These are phyloP conservation scores for Trichoderma sp. DNA, from an alignment of 2,329 filamentous ascomycete species.

Conservation along the genomic window DNA sequence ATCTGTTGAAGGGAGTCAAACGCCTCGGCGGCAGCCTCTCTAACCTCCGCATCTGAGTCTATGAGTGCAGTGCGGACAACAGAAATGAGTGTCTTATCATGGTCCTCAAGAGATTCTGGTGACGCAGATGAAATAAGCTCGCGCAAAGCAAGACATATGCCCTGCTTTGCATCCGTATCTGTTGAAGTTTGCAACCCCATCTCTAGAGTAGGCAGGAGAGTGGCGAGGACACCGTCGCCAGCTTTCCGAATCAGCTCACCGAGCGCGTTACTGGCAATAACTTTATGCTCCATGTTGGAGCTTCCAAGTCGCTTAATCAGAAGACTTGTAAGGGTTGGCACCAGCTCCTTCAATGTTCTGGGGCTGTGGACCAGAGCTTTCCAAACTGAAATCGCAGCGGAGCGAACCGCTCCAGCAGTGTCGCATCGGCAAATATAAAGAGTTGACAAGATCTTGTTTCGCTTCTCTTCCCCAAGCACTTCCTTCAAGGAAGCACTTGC, in stretches of 20 bases:
- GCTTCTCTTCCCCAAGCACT: slow-evolving; percentile 89
- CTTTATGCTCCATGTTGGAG: slow-evolving; percentile 97
- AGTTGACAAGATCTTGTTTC: slow-evolving; percentile 95
- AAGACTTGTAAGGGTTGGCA: slow-evolving; percentile 90
- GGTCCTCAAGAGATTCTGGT: slow-evolving; percentile 83
- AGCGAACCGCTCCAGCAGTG: slow-evolving; percentile 85
- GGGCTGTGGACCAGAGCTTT: slow-evolving; percentile 90
- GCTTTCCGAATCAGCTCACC: slow-evolving; percentile 97
- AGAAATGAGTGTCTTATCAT: slow-evolving; percentile 91
- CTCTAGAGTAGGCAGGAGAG: slow-evolving; percentile 84
- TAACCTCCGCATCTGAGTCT: slow-evolving; percentile 82
- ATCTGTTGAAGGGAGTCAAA: slow-evolving; percentile 95
- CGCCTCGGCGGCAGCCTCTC: slow-evolving; percentile 93
- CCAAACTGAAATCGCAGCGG: slow-evolving; percentile 90
- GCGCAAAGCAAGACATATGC: slow-evolving; percentile 92
- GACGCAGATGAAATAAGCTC: slow-evolving; percentile 90
- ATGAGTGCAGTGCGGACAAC: slow-evolving; percentile 91
- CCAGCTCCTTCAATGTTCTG: slow-evolving; percentile 87
- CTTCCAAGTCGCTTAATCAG: slow-evolving; percentile 92
- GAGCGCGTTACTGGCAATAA: slow-evolving; percentile 94
- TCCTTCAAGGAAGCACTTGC: slow-evolving; percentile 91
- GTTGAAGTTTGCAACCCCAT: slow-evolving; percentile 84
- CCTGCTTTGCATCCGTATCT: slow-evolving; percentile 90
- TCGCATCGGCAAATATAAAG: slow-evolving; percentile 97
- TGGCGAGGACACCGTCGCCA: slow-evolving; percentile 87